These are phyloP conservation scores for Melaleuca alternifolia DNA, from an alignment of 345 rosid genomes.

Conservation along the genomic window DNA sequence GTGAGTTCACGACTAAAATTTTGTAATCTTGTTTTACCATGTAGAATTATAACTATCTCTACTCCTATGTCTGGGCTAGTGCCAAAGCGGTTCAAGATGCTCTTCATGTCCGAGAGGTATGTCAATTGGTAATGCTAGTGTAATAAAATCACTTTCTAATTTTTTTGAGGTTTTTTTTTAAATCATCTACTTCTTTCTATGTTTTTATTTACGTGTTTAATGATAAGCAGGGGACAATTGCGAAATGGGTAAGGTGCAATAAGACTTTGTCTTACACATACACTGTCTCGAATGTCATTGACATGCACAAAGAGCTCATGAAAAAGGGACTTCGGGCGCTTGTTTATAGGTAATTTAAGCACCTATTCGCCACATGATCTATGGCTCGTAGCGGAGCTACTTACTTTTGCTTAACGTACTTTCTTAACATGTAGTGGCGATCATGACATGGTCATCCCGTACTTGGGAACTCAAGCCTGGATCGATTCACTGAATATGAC, in stretches of 20 bases:
- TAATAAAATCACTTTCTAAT: not conserved
- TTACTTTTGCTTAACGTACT: not conserved
- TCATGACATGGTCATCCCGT: not conserved
- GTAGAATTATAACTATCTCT: not conserved
- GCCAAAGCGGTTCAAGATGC: slow-evolving; percentile 17
- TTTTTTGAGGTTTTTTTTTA: not conserved
- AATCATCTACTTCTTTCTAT: not conserved
- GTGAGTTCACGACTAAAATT: not conserved
- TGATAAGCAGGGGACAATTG: not conserved
- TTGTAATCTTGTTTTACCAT: not conserved
- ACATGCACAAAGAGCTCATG: not conserved
- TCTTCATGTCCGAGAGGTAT: slow-evolving; percentile 16
- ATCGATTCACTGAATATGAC: not conserved
- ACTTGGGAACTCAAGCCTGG: not conserved
- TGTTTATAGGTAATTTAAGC: not conserved
- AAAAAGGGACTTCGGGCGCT: not conserved
- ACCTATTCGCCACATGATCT: not conserved
- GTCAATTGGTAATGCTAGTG: not conserved
- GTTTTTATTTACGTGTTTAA: not conserved
- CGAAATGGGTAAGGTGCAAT: not conserved
- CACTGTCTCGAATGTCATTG: not conserved
- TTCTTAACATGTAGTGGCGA: not conserved
- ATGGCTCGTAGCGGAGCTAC: not conserved
- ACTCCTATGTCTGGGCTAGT: slow-evolving; percentile 18
- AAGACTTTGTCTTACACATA: not conserved